Evolutionary conservation across 306 rosid genomes (phyloP).

Genomic region (Cucumis hystrix): DNA sequence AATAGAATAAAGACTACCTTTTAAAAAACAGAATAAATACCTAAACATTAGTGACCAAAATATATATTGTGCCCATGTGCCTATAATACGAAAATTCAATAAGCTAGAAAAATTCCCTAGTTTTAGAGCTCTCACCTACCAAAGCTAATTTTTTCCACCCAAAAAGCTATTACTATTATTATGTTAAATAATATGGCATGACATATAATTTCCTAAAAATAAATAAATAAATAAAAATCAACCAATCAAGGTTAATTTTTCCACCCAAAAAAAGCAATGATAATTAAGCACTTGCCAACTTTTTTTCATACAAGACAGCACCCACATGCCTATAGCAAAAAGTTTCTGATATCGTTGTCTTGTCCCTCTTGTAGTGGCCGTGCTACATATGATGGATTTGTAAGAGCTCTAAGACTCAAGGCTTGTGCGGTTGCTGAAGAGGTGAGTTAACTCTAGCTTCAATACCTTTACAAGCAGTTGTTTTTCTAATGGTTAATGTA

Average conservation of each 20-base stretch:
- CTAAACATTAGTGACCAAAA: neutral
- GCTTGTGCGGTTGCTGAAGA: conserved; percentile 50
- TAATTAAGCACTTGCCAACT: neutral
- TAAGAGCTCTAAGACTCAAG: conserved; percentile 57
- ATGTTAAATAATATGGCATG: no score
- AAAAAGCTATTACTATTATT: no score
- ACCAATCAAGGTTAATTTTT: neutral
- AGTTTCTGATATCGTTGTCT: neutral
- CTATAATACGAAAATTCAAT: neutral
- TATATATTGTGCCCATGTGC: neutral
- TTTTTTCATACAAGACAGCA: neutral
- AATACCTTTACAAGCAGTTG: conserved; percentile 1
- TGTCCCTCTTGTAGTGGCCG: conserved; percentile 49
- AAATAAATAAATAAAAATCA: no score
- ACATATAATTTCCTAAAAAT: neutral
- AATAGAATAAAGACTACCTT: no score
- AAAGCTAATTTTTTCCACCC: neutral
- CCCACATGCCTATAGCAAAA: neutral
- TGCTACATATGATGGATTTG: conserved; percentile 55
- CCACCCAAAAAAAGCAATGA: neutral
- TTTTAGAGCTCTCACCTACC: neutral
- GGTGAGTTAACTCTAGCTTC: conserved; percentile 33
- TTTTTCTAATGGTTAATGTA: neutral
- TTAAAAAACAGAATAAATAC: no score
- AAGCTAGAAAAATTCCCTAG: neutral